Base-by-base conservation (phyloP, 1,139 yeast species). In the Saccharomyces hybrid region DNA sequence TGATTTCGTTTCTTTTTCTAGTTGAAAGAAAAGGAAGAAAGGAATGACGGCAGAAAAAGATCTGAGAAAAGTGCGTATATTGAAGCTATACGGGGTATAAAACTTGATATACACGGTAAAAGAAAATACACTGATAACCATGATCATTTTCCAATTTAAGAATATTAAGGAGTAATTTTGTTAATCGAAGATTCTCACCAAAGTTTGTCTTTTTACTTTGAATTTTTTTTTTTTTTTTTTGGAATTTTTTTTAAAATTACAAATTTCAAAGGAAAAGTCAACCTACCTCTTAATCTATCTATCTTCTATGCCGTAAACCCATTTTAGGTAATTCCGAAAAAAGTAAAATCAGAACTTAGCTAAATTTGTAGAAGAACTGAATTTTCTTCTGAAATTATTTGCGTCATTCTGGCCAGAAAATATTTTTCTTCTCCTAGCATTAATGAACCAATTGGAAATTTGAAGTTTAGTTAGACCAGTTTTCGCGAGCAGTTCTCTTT, bases 371-470 rank as follows among this genome's bases (percentile, higher is more conserved):
- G 44, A 20, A 16, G 44, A 38, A 25, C 25, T 38, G 7, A 38
- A 38, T 16, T 38, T 38, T 20, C 25, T 38, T 16, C 9, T 38
- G 44, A 16, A 16, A n/a, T 20, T 16, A 11, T 38, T 38, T 8
- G 7, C 23, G 16, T 38, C 44, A 38, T 38, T 38, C 13, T 69
- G 68, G 49, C 65, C 69, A 47, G 59, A 61, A 46, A 73, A 73
- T 9, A 89, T 81, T 69, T 88, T 85, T 64, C 99, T 77, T 66
- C 98, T 78, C 67, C 99, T 80, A 29, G 96, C 97, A 70, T 93
- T 93, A 64, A 93, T 93, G 68, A 93, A 93, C 98, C 99, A 93
- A 70, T 93, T 93, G 59, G 95, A 84, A 58, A 93, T 78, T 70
- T 93, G 99, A 62, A 90, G 96, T 69, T 88, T 83, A 58, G 91